Evolutionary conservation across 768 basidiomycete species (phyloP), one percentile per base, ranked within the genome.

Genomic region (Collybiopsis luxurians): DNA sequence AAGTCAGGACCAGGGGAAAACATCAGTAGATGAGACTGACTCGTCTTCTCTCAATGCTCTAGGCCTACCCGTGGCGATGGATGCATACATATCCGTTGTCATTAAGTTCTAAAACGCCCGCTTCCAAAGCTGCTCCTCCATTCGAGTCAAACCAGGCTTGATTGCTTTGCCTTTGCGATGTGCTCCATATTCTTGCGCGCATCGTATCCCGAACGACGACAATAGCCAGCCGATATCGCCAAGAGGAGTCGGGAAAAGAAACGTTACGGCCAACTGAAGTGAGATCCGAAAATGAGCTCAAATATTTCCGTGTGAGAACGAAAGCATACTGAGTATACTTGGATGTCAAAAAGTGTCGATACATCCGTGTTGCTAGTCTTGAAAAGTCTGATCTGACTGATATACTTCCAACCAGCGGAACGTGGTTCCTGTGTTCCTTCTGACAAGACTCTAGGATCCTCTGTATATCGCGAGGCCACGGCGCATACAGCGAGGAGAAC

Each of bases 51-150:
- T 74, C 3, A 82, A 69, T 1, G 78, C 76, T 46, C 80, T 73
- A 1, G 83, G 81, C 17, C 85, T 69, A 9, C 84, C 85, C 30
- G 45, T 66, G 57, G 44, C 68, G 60, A 19, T 66, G 60, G 73
- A 71, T 70, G 61, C 36, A 28, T 34, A 34, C 1, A 42, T 34
- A 27, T 60, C 71, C 36, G 57, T 67, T 63, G 42, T 5, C 13
- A 57, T 31, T 26, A 60, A 38, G 10, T 72, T 65, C 71, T 71
- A 76, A 60, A 76, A 78, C 3, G 69, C 70, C 15, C 75, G 70
- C 55, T 80, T 83, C 72, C 79, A 83, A 34, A 81, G 63, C 61
- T 87, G 82, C 27, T 78, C 69, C 56, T 86, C 80, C 1, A 70
- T 53, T 11, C 68, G 62, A 28, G 34, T 60, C 49, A 11, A 13